Evolutionary conservation across 1,284 basidiomycete species (phyloP), one percentile per base, ranked within the genome.

Genomic region (Fomitopsis pinicola): DNA sequence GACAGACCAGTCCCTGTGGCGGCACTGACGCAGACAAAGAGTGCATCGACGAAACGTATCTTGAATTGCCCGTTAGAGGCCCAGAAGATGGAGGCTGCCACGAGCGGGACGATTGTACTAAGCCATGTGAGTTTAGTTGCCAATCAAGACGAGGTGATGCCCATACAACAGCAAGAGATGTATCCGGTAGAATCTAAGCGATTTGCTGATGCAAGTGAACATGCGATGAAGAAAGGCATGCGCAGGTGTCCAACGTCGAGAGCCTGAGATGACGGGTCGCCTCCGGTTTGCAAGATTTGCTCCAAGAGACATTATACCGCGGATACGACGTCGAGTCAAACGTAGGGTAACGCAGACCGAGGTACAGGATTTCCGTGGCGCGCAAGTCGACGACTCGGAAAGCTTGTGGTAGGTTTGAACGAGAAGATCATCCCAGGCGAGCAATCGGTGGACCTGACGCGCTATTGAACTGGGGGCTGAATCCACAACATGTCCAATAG

Each of bases 1-100:
- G 81, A 78, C 46, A 94, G 78, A 7, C 91, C 92, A 58, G 89
- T 91, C 48, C 92, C 88, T 0, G 87, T 89, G 74, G 89, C 85
- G n/a, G 88, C 85, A 72, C 87, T 90, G 66, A 91, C 79, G 63
- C 85, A 91, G 64, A 83, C 78, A 75, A 86, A 94, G 52, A 94
- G 78, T 7, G 84, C 76, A 69, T 94, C 92, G 67, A 91, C 81
- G 71, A 89, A 92, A 6, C 76, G 65, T 56, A 91, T 79, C 36
- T 79, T 80, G 68, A 80, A 84, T 58, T 75, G 70, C 38, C 87
- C 87, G 78, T 89, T 90, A 70, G 82, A 83, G 10, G 83, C 85
- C 68, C 83, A 92, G 64, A 92, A 82, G 61, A 94, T 82, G 46
- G 69, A 80, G 22, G 91, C 87, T 63, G 82, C 83, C 42, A 91